phyloP scores from a whole-genome alignment of 495 filamentous ascomycete species.

The Penicillium bialowiezense region DNA sequence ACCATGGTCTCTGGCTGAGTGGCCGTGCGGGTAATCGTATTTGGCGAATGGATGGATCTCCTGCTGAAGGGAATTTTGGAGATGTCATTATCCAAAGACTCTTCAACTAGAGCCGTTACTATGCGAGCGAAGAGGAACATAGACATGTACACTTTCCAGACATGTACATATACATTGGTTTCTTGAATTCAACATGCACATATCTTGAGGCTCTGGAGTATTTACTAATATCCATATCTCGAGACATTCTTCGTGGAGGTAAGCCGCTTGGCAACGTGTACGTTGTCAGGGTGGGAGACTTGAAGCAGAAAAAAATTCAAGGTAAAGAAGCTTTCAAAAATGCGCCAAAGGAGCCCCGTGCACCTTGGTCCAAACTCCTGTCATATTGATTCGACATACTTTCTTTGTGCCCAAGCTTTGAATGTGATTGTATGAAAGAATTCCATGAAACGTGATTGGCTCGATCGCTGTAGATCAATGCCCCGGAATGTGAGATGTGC shows the following conservation, averaged over 20 bases:
- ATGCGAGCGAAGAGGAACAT: not conserved
- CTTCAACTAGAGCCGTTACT: conserved; percentile 23
- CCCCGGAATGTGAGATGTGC: not conserved
- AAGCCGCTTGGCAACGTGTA: too few relatives aligned
- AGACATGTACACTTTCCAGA: too few relatives aligned
- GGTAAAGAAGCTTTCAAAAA: not conserved
- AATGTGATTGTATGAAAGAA: not conserved
- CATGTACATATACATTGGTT: too few relatives aligned
- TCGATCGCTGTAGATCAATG: not conserved
- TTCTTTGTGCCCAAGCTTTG: not conserved
- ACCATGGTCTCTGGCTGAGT: conserved; percentile 74
- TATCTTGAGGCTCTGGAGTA: too few relatives aligned
- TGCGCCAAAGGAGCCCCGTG: conserved; percentile 1
- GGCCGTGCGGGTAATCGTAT: conserved; percentile 70
- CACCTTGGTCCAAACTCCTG: not conserved
- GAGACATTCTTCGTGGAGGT: too few relatives aligned
- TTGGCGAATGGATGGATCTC: conserved; percentile 56
- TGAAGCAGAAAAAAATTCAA: too few relatives aligned
- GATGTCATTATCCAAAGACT: conserved; percentile 40
- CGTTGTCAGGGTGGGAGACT: too few relatives aligned
- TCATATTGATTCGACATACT: conserved; percentile 2
- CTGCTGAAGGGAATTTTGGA: conserved; percentile 42
- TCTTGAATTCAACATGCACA: too few relatives aligned
- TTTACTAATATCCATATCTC: too few relatives aligned
- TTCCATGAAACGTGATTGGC: not conserved